A percentile compares a stretch with the other conserved stretches of the same genome.
phyloP scores from a whole-genome alignment of 371 early-diverging fungal species.

The Actinomortierella wolfii region DNA sequence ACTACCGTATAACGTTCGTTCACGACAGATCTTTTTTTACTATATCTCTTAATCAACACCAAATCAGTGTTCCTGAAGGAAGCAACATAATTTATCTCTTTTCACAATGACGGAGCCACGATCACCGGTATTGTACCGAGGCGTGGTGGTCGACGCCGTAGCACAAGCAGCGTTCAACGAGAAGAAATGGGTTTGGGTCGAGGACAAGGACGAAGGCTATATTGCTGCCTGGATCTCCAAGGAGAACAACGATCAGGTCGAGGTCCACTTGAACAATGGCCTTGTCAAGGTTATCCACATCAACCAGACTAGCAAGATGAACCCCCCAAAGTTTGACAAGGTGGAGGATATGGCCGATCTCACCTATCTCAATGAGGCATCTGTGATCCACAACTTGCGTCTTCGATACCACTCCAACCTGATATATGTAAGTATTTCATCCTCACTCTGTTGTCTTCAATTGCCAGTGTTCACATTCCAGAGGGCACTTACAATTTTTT shows the following conservation, averaged over 20 bases:
- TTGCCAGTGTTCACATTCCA: not conserved
- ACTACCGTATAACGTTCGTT: not conserved
- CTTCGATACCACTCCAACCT: slow-evolving; percentile 89
- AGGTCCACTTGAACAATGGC: slow-evolving; percentile 75
- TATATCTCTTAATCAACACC: not conserved
- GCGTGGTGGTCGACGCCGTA: slow-evolving; percentile 67
- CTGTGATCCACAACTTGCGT: slow-evolving; percentile 96
- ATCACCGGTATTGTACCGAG: slow-evolving; percentile 27
- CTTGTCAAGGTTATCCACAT: slow-evolving; percentile 68
- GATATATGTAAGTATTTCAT: slow-evolving; percentile 82
- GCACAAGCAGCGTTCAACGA: slow-evolving; percentile 81
- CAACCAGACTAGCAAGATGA: slow-evolving; percentile 94
- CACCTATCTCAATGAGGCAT: slow-evolving; percentile 97
- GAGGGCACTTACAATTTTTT: not conserved
- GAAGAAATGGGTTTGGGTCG: slow-evolving; percentile 96
- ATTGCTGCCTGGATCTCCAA: slow-evolving; percentile 81
- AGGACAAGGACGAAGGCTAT: slow-evolving; percentile 90
- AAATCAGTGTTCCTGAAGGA: no score
- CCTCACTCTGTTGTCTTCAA: not conserved
- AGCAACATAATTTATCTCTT: not conserved
- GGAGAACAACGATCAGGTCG: slow-evolving; percentile 72
- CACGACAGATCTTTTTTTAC: no score
- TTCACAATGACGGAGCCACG: not conserved
- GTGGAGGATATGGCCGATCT: slow-evolving; percentile 99
- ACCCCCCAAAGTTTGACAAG: slow-evolving; percentile 99